A percentile compares a stretch with the other conserved stretches of the same genome.
Conservation (phyloP, 495 filamentous ascomycete species). For the Neurospora sp. region DNA sequence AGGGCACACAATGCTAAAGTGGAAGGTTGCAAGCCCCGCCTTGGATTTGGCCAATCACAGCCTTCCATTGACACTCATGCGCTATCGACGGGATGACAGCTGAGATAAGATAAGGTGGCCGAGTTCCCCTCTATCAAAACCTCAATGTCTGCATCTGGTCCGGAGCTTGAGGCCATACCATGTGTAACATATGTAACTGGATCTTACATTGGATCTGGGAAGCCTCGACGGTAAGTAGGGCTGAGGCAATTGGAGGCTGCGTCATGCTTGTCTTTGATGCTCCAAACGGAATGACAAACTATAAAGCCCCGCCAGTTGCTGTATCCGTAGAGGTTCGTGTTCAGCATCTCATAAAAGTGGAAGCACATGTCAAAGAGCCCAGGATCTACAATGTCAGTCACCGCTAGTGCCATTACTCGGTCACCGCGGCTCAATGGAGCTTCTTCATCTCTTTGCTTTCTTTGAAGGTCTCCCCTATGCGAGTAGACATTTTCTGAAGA, state of each 20-base stretch:
- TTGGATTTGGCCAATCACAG: background rate
- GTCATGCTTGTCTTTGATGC: background rate
- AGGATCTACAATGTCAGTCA: background rate
- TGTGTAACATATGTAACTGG: background rate
- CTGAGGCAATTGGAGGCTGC: background rate
- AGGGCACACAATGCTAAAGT: background rate
- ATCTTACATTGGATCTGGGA: background rate
- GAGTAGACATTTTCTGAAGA: background rate
- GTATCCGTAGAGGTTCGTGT: background rate
- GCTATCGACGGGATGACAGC: background rate
- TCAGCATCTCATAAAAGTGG: background rate
- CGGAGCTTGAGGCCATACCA: background rate
- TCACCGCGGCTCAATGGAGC: background rate
- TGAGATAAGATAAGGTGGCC: background rate
- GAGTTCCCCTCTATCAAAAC: background rate
- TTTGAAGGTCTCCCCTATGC: background rate
- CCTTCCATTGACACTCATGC: background rate
- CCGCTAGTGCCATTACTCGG: background rate
- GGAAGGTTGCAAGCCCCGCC: background rate
- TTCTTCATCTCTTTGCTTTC: background rate
- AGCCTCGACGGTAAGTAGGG: background rate
- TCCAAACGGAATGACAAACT: background rate
- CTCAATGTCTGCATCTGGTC: background rate
- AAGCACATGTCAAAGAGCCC: background rate
- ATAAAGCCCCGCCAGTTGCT: background rate